Evolutionary conservation across 345 rosid species (phyloP), one percentile per base, ranked within the genome.

Genomic region (Camelina laxa): DNA sequence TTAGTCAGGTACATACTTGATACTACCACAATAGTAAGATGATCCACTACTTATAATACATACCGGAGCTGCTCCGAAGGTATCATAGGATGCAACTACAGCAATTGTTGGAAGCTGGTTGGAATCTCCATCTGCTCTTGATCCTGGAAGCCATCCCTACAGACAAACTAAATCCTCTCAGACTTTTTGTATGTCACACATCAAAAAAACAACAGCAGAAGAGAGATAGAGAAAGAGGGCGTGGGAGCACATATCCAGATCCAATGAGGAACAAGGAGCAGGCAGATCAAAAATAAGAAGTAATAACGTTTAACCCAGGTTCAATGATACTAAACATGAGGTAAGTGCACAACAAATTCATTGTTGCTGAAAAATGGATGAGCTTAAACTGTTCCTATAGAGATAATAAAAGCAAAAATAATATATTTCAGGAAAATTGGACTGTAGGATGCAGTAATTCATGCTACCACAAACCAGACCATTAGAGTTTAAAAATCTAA

Each of bases 31-130:
- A 53, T 20, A 54, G 42, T 35, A 73, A 73, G 48, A 54, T 14
- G 19, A 45, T 51, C 19, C 4, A 73, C 21, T 60, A 54, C 22
- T 67, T 74, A 75, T 74, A 70, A 69, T 70, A 86, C 93, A 17
- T 85, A 95, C 99, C 70, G 99, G 99, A 82, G 93, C 93, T 79
- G 97, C 89, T 67, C 97, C 99, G 71, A 95, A 90, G 8, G 99
- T 86, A 84, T 95, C 99, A 79, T 95, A 95, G 65, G 97, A 89
- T 77, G 97, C 97, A 49, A 95, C 96, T 58, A 91, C 82, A 74
- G 99, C 97, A 86, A 95, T 89, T 51, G 96, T 91, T 61, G 96
- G 99, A 56, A 95, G 93, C 73, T 89, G 97, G 80, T 81, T 92
- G 48, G 86, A 73, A 73, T 91, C 97, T 72, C 96, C 99, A 75